Base-by-base conservation (phyloP, 2,329 filamentous ascomycete genomes). In the Curvularia eragrostidis region DNA sequence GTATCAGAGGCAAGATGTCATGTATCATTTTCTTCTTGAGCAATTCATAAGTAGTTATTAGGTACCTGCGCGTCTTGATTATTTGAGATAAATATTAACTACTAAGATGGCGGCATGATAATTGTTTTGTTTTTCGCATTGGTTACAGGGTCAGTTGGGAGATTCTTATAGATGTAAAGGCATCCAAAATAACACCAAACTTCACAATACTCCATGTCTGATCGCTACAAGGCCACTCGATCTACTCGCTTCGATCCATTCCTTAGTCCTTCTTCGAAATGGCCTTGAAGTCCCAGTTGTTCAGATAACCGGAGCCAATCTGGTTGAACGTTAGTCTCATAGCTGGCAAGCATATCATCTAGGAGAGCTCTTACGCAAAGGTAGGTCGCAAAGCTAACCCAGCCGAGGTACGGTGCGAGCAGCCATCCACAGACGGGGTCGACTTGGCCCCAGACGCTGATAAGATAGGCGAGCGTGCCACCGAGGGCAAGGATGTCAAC, bases 371-470 rank as follows among this genome's bases (percentile, higher is more conserved):
- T 72, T 63, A 85, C 86, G 69, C 87, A 91, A 51, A 98, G 81
- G 73, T 97, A 98, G 0, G 90, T 92, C 30, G 93, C 93, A 73
- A 96, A 97, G 52, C 87, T 82, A 67, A 97, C 79, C 94, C 94
- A 98, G 15, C 82, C 90, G 24, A 96, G 79, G 73, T 97, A 98
- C 0, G 93, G 94, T 23, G 85, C 84, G 77, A 96, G 83, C 64
- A 87, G 82, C 85, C 87, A 93, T 15, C 87, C 90, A 19, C 91
- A 87, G 7, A 87, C 82, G 19, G 82, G 76, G 75, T 97, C 93
- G 46, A 94, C 84, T 62, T 87, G 82, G 59, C 86, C 86, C 88
- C 91, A 97, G 56, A 90, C 79, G 70, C 89, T 90, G 13, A 90
- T 84, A 49, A 97, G 78, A 67, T 92, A 93, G 6, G 83, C 85